Percentiles rank a stretch among this genome's conserved stretches.
These are phyloP conservation scores for Calonectria leucothoes DNA, from an alignment of 2,329 filamentous ascomycete species.

Conservation along the genomic window DNA sequence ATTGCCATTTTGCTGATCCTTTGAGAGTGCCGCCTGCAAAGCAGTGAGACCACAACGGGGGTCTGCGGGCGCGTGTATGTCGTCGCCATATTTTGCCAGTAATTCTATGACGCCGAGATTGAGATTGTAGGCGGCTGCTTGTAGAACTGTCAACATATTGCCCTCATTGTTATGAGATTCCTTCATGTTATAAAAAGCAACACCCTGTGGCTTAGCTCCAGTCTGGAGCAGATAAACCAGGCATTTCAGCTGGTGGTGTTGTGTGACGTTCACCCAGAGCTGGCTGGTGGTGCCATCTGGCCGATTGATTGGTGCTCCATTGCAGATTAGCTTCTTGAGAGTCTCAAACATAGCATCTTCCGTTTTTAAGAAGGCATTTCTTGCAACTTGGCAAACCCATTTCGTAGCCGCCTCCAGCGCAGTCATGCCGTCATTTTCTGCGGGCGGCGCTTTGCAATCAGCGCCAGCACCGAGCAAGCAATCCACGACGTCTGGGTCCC, in stretches of 20 bases:
- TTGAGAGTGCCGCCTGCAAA: not conserved
- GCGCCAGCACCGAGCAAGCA: conserved; percentile 13
- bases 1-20: accelerated
- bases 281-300: not conserved
- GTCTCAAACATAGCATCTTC: not conserved
- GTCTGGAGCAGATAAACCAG: not conserved
- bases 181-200: not conserved
- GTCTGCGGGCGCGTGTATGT: not conserved
- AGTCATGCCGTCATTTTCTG: not conserved
- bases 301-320: not conserved
- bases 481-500: not conserved
- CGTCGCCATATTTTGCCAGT: not conserved
- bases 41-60: not conserved
- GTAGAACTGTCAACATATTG: not conserved
- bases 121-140: not conserved
- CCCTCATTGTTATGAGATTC: too few species aligned
- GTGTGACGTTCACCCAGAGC: not conserved
- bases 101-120: not conserved
- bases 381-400: too few species aligned
- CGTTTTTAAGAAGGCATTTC: not conserved
- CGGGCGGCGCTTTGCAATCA: not conserved
- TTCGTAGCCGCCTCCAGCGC: not conserved
- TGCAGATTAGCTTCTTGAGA: not conserved
- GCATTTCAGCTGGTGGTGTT: not conserved
- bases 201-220: not conserved